phyloP scores from a whole-genome alignment of 768 basidiomycete genomes.

The Terana coerulea region DNA sequence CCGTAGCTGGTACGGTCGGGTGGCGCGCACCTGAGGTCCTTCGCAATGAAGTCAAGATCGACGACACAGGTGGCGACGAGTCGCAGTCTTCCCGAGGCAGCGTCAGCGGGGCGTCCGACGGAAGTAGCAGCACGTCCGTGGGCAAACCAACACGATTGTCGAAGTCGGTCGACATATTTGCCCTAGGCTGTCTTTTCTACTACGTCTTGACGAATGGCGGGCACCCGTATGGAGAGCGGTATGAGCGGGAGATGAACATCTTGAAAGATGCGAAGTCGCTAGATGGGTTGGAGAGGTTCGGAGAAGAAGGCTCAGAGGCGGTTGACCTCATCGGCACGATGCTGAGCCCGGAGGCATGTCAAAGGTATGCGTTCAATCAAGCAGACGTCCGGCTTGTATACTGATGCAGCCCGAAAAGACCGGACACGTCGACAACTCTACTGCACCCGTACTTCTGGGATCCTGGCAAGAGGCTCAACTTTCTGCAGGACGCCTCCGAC shows the following conservation, averaged over 20 bases:
- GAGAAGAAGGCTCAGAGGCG: slow-evolving; percentile 93
- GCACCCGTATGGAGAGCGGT: slow-evolving; percentile 93
- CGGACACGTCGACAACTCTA: slow-evolving; percentile 83
- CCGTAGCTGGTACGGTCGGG: slow-evolving; percentile 89
- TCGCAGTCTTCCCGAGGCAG: slow-evolving; percentile 67
- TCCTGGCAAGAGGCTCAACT: slow-evolving; percentile 74
- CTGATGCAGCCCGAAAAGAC: slow-evolving; percentile 42
- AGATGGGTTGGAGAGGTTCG: slow-evolving; percentile 70
- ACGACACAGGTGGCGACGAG: slow-evolving; percentile 65
- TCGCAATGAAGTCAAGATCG: slow-evolving; percentile 88
- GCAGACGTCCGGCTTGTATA: background rate
- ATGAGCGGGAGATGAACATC: slow-evolving; percentile 93
- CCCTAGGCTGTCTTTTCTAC: slow-evolving; percentile 92
- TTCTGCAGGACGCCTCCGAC: slow-evolving; percentile 97
- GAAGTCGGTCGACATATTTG: slow-evolving; percentile 95
- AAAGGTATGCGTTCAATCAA: slow-evolving; percentile 52
- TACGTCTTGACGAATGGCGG: slow-evolving; percentile 86
- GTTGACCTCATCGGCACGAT: slow-evolving; percentile 74
- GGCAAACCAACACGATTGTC: slow-evolving; percentile 70
- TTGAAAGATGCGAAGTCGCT: slow-evolving; percentile 74
- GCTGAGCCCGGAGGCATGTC: slow-evolving; percentile 71
- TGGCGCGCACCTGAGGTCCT: slow-evolving; percentile 98
- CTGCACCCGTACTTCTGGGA: slow-evolving; percentile 98
- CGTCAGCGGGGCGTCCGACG: slow-evolving; percentile 45
- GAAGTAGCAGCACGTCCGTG: slow-evolving; percentile 30